Conservation (phyloP, 2,329 filamentous ascomycete species). For the Xylariaceae sp. region DNA sequence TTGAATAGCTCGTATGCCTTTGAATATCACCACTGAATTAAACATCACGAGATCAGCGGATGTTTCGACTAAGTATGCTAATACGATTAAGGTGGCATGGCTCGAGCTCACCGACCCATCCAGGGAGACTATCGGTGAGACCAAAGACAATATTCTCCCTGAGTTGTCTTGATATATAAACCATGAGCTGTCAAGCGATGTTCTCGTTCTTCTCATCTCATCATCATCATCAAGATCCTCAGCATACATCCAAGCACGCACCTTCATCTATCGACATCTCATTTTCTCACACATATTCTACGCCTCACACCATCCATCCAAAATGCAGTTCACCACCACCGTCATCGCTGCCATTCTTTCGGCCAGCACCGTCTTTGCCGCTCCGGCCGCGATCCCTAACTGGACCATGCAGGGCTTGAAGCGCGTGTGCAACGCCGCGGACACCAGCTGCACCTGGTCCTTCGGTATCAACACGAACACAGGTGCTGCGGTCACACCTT, state of each 20-base stretch:
- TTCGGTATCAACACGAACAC: conserved; percentile 48
- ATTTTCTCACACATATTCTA: neutral
- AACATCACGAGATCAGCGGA: conserved; percentile 28
- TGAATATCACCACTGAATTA: conserved; percentile 22
- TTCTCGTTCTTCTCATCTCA: conserved; percentile 8
- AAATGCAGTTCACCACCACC: conserved; percentile 45
- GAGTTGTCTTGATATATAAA: conserved; percentile 21
- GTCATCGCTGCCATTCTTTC: conserved; percentile 37
- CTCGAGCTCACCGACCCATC: conserved; percentile 1
- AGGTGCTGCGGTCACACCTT: conserved; percentile 41
- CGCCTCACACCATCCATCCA: conserved; percentile 20
- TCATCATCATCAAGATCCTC: conserved; percentile 21
- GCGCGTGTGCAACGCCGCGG: conserved; percentile 46
- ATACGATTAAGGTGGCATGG: conserved; percentile 6
- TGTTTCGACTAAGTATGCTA: conserved; percentile 10
- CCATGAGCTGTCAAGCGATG: neutral
- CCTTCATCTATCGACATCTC: neutral
- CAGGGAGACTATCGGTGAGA: neutral
- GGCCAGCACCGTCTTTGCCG: conserved; percentile 35
- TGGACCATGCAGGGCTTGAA: conserved; percentile 49
- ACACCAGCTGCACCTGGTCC: conserved; percentile 49
- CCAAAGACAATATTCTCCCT: neutral
- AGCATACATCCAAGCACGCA: neutral
- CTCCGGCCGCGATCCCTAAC: conserved; percentile 39
- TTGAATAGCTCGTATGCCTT: conserved; percentile 23